Evolutionary conservation across 2,329 filamentous ascomycete genomes (phyloP).

Genomic region (Polytolypa hystricis): DNA sequence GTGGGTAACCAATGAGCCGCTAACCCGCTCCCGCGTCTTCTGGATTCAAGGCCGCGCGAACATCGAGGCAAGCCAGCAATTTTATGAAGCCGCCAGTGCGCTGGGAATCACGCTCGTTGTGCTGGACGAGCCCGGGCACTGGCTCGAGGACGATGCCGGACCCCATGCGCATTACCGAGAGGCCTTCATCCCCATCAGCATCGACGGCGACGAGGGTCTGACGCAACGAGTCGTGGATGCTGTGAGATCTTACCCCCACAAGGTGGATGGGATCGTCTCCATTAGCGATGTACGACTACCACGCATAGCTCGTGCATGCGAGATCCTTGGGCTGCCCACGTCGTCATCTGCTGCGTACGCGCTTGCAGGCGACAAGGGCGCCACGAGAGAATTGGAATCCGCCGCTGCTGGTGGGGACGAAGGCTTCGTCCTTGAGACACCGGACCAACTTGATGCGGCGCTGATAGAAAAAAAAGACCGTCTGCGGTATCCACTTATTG

Average conservation of each 20-base stretch:
- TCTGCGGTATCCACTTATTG: slow-evolving; percentile 21
- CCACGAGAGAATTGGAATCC: slow-evolving; percentile 16
- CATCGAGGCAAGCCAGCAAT: too few species aligned
- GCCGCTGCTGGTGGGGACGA: too few species aligned
- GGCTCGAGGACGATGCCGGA: slow-evolving; percentile 21
- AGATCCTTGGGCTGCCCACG: slow-evolving; percentile 24
- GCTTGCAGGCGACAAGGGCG: slow-evolving; percentile 23
- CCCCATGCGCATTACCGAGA: slow-evolving; percentile 20
- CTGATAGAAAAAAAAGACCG: slow-evolving; percentile 6
- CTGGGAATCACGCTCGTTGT: slow-evolving; percentile 29
- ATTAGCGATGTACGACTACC: slow-evolving; percentile 23
- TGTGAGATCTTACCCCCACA: slow-evolving; percentile 15
- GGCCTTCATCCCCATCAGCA: slow-evolving; percentile 22
- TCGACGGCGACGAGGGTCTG: slow-evolving; percentile 19
- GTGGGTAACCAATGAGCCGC: neutral
- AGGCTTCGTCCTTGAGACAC: slow-evolving; percentile 2
- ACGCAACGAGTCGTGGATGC: slow-evolving; percentile 21
- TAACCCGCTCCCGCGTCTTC: neutral
- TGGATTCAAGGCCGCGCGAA: neutral
- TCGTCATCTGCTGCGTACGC: slow-evolving; percentile 17
- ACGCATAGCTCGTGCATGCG: slow-evolving; percentile 21
- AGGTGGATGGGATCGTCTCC: slow-evolving; percentile 29
- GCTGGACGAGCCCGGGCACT: slow-evolving; percentile 28
- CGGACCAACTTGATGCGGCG: slow-evolving; percentile 2
- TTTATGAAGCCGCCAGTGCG: slow-evolving; percentile 18